Evolutionary conservation across 2,329 filamentous ascomycete species (phyloP), one percentile per base, ranked within the genome.

Genomic region (Xylariaceae sp.): DNA sequence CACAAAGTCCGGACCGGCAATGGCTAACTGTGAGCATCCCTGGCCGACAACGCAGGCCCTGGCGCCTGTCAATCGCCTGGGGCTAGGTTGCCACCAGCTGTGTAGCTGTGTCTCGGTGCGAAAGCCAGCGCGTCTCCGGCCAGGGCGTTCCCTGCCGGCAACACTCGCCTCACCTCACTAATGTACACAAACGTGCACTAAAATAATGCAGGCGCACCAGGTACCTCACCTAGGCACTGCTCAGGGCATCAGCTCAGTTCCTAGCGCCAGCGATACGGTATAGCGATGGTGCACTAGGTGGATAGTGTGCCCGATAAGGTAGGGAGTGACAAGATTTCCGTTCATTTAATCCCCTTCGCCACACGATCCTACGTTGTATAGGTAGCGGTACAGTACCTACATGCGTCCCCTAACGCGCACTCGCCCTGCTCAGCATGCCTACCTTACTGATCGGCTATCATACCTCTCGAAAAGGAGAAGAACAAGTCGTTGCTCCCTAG

Each of bases 311-410:
- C 19, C 34, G 27, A 48, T 48, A 29, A 34, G 47, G 46, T 42
- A 53, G 35, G 42, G 46, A 50, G 30, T 32, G 37, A 32, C 44
- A 37, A 46, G 49, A 41, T 35, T 49, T 45, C 35, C 31, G 41
- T 37, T 37, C 35, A 32, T 50, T 30, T 43, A 12, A 42, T 30
- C 37, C 29, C 29, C 26, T 30, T 35, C 32, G 27, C n/a, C 12
- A 35, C 8, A 37, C 35, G 35, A 37, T 37, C 35, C 35, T 11
- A 37, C 35, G 8, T 11, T 7, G 8, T 34, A 34, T 19, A 19
- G 19, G 19, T 19, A 19, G 19, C 19, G 19, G 19, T 19, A 19
- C 19, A 34, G 32, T 11, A 11, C 12, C 4, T 37, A 3, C 8
- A 3, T 11, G 5, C 35, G 8, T 11, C 3, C 8, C 35, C 35